Base-by-base conservation (phyloP, 176 grass and related monocot species). In the Elymus sibiricus region DNA sequence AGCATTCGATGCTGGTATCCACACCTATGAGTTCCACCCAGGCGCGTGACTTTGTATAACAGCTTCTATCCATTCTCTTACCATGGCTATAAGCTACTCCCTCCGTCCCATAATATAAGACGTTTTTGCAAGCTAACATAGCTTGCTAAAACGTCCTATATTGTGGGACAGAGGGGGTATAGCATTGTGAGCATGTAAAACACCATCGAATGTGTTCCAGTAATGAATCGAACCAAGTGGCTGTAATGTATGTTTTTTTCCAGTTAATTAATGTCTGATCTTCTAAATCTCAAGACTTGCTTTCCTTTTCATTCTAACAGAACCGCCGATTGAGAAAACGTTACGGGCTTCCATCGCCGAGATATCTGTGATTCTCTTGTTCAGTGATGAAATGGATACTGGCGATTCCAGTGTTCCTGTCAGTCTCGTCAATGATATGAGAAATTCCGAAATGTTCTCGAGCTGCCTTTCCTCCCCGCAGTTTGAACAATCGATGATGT, bases 311-410 rank as follows among this genome's bases (percentile, higher is more conserved):
- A 25, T 92, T 90, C 42, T 91, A 86, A 84, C 88, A 99, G 97
- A 99, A 82, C 90, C 80, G 82, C 90, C 74, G 28, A 91, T 87
- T 14, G 87, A 94, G 82, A 99, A 94, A 87, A 94, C 70, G 47
- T 86, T 95, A 71, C 92, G 64, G 46, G 97, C 82, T 76, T 90
- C 88, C 42, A 64, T 94, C 79, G 32, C 82, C 70, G 92, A 94
- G 79, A 84, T 94, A 65, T 99, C 91, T 89, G 70, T 99, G 89
- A 73, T 91, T 70, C 86, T 99, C 88, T 96, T 88, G 70, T 86
- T 93, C 73, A 84, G 76, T 65, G 86, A 96, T 84, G 76, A 79
- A 65, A 86, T 81, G 35, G 79, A 86, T 76, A 44, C 37, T 39
- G 35, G 28, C 26, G 77, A 34, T 79, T 85, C 77, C 46, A 85